These are phyloP conservation scores for Eucalyptus cladocalyx DNA, from an alignment of 345 rosid species.

Conservation along the genomic window DNA sequence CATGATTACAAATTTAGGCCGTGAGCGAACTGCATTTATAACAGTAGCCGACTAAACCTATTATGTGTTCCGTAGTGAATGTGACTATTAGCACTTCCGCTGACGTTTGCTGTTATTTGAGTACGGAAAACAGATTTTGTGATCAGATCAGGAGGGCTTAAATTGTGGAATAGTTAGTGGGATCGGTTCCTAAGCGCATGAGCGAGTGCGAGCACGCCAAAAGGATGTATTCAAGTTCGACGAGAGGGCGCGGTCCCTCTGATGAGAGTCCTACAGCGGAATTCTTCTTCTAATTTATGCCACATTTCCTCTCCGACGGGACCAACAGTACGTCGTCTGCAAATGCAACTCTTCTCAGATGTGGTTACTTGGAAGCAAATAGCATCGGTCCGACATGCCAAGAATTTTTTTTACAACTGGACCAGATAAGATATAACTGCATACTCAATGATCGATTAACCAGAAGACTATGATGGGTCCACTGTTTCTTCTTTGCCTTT, in stretches of 20 bases:
- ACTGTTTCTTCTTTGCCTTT: not conserved
- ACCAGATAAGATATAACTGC: not conserved
- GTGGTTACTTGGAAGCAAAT: not conserved
- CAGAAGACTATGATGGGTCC: not conserved
- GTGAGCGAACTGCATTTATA: not conserved
- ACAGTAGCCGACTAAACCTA: not conserved
- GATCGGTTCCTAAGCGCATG: not conserved
- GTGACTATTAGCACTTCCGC: not conserved
- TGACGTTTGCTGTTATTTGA: not conserved
- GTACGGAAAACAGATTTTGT: not conserved
- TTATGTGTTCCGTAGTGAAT: not conserved
- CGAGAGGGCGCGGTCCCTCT: not conserved
- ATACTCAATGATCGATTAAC: not conserved
- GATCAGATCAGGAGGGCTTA: not conserved
- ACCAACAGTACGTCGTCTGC: not conserved
- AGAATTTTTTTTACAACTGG: not conserved
- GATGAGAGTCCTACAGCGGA: not conserved
- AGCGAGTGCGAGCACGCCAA: not conserved
- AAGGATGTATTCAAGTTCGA: not conserved
- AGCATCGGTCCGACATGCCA: not conserved
- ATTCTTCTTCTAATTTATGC: not conserved
- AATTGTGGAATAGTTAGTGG: not conserved
- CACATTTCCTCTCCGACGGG: not conserved
- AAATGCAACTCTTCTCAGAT: not conserved
- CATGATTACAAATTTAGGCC: not conserved